Conservation (phyloP, 1,284 basidiomycete species). For the Apiotrichum gracile region DNA sequence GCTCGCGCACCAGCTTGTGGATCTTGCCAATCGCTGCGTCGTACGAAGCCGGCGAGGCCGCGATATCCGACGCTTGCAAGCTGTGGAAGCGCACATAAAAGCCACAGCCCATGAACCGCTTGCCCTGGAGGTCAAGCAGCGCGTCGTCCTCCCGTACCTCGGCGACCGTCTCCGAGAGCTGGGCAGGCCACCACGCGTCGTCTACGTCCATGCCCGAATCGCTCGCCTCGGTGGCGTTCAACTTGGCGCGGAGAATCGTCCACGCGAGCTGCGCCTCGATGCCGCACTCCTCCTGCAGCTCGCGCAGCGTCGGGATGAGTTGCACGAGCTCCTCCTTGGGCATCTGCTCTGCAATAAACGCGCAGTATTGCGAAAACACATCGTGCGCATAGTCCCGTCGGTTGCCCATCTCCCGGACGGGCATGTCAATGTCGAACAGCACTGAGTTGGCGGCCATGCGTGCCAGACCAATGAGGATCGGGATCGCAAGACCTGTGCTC, state of each 20-base stretch:
- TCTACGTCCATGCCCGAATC: constrained; percentile 13
- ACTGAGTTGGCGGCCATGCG: constrained; percentile 58
- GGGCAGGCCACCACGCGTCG: constrained; percentile 29
- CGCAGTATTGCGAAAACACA: constrained; percentile 53
- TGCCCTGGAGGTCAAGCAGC: constrained; percentile 24
- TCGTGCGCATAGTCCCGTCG: constrained; percentile 69
- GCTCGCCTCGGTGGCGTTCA: constrained; percentile 50
- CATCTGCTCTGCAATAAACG: constrained; percentile 48
- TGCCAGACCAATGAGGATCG: constrained; percentile 79
- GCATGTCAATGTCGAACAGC: constrained; percentile 25
- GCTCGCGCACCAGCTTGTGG: constrained; percentile 36
- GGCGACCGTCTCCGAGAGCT: constrained; percentile 27
- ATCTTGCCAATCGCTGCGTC: constrained; percentile 45
- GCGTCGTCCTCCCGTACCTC: constrained; percentile 29
- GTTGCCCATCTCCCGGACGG: constrained; percentile 55
- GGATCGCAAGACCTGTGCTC: constrained; percentile 65
- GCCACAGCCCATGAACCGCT: constrained; percentile 44
- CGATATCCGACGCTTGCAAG: constrained; percentile 77
- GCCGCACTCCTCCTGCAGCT: constrained; percentile 66
- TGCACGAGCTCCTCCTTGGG: constrained; percentile 43
- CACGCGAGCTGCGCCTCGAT: constrained; percentile 79
- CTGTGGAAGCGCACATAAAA: constrained; percentile 97
- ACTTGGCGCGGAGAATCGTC: constrained; percentile 79
- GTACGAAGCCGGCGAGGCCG: constrained; percentile 54
- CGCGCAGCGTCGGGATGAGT: constrained; percentile 58